Conservation (phyloP, 345 rosid species). For the Eutrema heterophyllum region DNA sequence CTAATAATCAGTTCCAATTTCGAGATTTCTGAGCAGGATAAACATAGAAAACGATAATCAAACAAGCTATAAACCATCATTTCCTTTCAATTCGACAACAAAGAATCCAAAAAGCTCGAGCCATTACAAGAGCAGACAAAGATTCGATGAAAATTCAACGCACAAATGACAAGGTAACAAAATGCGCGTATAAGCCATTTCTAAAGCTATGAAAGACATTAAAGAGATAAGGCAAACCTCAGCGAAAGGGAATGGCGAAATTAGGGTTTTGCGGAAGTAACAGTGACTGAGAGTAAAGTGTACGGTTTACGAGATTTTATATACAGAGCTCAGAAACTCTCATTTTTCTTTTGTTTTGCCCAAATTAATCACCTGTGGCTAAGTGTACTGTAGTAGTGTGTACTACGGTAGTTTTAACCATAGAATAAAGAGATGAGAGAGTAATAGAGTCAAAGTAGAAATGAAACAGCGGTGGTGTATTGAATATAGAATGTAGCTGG, state of each 20-base stretch:
- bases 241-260: neutral
- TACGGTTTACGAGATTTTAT: constrained; percentile 24
- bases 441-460: neutral
- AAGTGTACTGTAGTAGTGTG: neutral
- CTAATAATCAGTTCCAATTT: neutral
- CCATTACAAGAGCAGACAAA: neutral
- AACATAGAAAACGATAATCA: neutral
- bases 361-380: neutral
- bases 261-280: constrained; percentile 4
- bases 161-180: neutral
- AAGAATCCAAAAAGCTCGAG: neutral
- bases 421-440: neutral
- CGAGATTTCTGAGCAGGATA: neutral
- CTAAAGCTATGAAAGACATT: neutral
- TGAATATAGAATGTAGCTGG: neutral
- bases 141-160: neutral
- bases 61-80: neutral
- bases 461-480: neutral
- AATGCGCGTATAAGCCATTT: neutral
- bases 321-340: neutral
- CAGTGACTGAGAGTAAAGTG: neutral
- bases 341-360: neutral
- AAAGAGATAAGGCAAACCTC: constrained; percentile 11
- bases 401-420: neutral
- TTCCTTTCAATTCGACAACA: neutral